These are phyloP conservation scores for Remersonia thermophila DNA, from an alignment of 2,329 filamentous ascomycete genomes.

Conservation along the genomic window DNA sequence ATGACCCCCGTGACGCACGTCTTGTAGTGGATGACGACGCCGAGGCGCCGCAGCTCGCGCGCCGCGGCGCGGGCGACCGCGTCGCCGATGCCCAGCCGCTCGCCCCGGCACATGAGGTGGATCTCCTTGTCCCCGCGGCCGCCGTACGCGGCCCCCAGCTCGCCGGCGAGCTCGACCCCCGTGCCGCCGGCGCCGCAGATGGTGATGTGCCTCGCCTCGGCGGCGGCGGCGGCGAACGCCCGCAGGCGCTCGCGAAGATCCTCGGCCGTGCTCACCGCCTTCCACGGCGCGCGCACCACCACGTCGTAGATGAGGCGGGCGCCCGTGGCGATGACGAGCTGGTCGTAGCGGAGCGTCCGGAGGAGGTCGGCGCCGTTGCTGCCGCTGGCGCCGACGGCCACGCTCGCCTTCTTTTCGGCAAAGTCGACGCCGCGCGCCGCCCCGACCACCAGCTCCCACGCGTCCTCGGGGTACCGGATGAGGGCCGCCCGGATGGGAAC, in stretches of 20 bases:
- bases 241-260: conserved; percentile 31
- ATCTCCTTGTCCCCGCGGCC: conserved; percentile 32
- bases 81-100: conserved; percentile 33
- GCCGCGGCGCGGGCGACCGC: conserved; percentile 29
- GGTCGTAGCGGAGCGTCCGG: conserved; percentile 35
- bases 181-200: conserved; percentile 45
- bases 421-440: conserved; percentile 31
- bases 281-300: conserved; percentile 36
- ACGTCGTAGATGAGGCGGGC: conserved; percentile 29
- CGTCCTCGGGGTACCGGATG: conserved; percentile 34
- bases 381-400: conserved; percentile 24
- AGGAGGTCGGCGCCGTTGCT: conserved; percentile 20
- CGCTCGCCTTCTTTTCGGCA: conserved; percentile 32
- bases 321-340: conserved; percentile 46
- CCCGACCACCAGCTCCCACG: conserved; percentile 41
- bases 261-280: conserved; percentile 35
- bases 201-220: conserved; percentile 37
- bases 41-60: conserved; percentile 39
- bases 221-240: conserved; percentile 28
- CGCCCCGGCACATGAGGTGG: conserved; percentile 31
- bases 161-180: conserved; percentile 42
- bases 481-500: conserved; percentile 37
- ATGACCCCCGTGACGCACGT: conserved; percentile 28
- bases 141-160: conserved; percentile 39
- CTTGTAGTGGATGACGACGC: conserved; percentile 34